Evolutionary conservation across 495 filamentous ascomycete species (phyloP).

Genomic region (Evernia prunastri): DNA sequence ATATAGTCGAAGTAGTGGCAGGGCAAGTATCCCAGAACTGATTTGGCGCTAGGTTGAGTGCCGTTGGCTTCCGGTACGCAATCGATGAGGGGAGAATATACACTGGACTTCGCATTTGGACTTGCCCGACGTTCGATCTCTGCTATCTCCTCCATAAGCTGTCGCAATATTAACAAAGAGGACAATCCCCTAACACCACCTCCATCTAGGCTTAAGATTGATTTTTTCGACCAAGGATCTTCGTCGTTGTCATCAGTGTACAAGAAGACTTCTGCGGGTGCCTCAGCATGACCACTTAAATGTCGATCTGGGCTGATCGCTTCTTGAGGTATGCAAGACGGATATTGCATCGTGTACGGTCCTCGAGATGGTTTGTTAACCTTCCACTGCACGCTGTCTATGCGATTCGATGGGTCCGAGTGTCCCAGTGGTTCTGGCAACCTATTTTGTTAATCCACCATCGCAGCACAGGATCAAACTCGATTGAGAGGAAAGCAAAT

Average conservation of each 20-base stretch:
- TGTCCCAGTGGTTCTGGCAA: too few relatives aligned
- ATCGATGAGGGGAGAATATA: constrained; percentile 8
- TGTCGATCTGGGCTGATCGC: background rate
- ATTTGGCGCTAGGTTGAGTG: too few relatives aligned
- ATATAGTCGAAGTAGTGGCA: constrained; percentile 25
- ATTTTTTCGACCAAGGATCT: constrained; percentile 19
- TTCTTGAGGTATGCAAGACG: background rate
- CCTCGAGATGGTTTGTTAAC: too few relatives aligned
- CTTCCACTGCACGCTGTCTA: too few relatives aligned
- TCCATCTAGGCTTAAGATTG: constrained; percentile 17
- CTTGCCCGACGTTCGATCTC: background rate
- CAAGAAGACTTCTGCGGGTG: background rate
- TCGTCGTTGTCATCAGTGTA: background rate
- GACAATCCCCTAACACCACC: constrained; percentile 16
- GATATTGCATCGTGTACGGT: too few relatives aligned
- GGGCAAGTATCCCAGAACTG: constrained; percentile 4
- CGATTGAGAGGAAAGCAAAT: too few relatives aligned
- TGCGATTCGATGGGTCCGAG: too few relatives aligned
- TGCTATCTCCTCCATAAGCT: constrained; percentile 4
- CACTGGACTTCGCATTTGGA: background rate
- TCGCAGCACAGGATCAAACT: too few relatives aligned
- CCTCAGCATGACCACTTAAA: background rate
- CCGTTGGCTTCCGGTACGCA: background rate
- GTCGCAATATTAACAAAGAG: constrained; percentile 15
- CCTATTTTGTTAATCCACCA: too few relatives aligned